Percentiles rank a stretch among this genome's conserved stretches.
These are phyloP conservation scores for Crocinoboletus sp. DNA, from an alignment of 1,284 basidiomycete genomes.

Conservation along the genomic window DNA sequence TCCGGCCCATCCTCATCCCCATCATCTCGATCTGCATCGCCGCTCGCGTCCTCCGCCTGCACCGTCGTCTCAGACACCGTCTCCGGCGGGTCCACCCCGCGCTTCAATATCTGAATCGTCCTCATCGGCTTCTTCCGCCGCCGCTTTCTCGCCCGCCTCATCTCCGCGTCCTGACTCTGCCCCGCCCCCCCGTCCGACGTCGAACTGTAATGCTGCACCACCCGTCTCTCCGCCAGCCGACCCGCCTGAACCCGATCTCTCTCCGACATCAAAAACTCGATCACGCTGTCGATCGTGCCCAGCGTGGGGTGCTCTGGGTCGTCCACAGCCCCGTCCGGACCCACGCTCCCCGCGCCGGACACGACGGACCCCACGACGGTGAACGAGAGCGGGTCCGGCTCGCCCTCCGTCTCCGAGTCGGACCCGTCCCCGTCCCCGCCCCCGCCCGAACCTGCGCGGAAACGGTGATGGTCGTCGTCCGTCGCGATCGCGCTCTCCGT, in stretches of 20 bases:
- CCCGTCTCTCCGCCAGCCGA: constrained; percentile 17
- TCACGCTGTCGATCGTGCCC: constrained; percentile 33
- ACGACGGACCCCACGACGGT: constrained; percentile 25
- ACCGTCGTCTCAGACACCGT: constrained; percentile 22
- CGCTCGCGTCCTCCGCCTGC: constrained; percentile 21
- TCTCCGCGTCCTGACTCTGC: constrained; percentile 32
- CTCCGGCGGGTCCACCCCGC: constrained; percentile 21
- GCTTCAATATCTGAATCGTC: constrained; percentile 26
- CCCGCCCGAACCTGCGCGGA: background rate
- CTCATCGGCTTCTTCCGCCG: constrained; percentile 41
- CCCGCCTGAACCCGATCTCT: constrained; percentile 30
- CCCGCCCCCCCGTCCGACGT: constrained; percentile 38
- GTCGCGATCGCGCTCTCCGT: constrained; percentile 21
- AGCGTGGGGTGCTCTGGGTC: constrained; percentile 30
- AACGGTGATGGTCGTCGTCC: constrained; percentile 3
- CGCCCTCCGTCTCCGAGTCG: constrained; percentile 34
- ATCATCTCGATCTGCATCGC: constrained; percentile 28
- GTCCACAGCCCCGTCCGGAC: background rate
- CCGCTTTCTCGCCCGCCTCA: constrained; percentile 43
- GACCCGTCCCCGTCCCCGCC: constrained; percentile 15
- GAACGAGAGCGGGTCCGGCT: constrained; percentile 19
- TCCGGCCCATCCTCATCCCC: constrained; percentile 11
- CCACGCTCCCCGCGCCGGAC: constrained; percentile 14
- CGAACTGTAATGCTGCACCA: constrained; percentile 27
- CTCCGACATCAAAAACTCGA: constrained; percentile 32